Evolutionary conservation across 441 rosid species (phyloP).

Genomic region (Sinapis alba): DNA sequence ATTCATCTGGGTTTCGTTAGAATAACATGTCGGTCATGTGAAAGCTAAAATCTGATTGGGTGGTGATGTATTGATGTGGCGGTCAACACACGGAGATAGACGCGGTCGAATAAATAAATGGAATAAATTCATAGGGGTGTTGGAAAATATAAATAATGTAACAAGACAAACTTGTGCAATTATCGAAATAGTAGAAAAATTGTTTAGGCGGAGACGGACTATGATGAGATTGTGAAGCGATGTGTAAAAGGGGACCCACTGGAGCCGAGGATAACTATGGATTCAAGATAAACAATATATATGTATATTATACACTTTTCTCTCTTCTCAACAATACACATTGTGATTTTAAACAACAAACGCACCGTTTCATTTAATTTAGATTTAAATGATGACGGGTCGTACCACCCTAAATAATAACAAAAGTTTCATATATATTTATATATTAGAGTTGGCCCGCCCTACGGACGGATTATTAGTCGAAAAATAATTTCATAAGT

Average conservation of each 20-base stretch:
- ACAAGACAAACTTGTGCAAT: background rate
- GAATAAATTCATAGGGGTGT: slow-evolving; percentile 10
- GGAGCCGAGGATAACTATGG: background rate
- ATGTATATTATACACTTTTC: too few relatives aligned
- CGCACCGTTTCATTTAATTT: too few relatives aligned
- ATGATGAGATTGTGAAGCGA: slow-evolving; percentile 16
- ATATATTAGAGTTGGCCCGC: too few relatives aligned
- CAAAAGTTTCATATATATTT: too few relatives aligned
- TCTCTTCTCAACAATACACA: too few relatives aligned
- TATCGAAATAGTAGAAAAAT: background rate
- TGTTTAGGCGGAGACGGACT: background rate
- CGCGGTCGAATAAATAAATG: slow-evolving; percentile 19
- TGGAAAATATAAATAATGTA: background rate
- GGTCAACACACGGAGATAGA: slow-evolving; percentile 32
- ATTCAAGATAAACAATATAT: background rate
- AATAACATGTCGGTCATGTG: background rate
- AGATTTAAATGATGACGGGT: too few relatives aligned
- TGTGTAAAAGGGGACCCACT: background rate
- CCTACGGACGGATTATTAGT: too few relatives aligned
- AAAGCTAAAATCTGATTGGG: slow-evolving; percentile 27
- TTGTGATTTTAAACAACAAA: too few relatives aligned
- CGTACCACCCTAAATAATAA: too few relatives aligned
- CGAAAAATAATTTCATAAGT: too few relatives aligned
- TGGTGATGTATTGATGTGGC: slow-evolving; percentile 25
- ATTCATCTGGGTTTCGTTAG: slow-evolving; percentile 25